Evolutionary conservation across 2,329 filamentous ascomycete species (phyloP), one percentile per base, ranked within the genome.

Genomic region (Aspergillus sclerotialis): DNA sequence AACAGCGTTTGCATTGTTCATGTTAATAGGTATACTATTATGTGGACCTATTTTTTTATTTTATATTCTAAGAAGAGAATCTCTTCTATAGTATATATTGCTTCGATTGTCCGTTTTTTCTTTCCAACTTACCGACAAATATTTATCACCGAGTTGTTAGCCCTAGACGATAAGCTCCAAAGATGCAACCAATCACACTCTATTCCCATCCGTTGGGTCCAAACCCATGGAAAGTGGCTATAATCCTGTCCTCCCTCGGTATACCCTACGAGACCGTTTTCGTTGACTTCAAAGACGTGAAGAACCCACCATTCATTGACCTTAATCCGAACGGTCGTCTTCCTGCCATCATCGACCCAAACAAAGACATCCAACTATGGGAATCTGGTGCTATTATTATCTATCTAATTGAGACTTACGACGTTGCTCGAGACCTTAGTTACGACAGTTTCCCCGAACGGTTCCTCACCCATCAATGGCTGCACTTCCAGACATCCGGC

Each of bases 361-460:
- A 57, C 42, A 60, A 45, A 6, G 44, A 40, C 9, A 39, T 64
- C 29, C 63, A 57, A 0, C 39, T 65, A 1, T 65, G 60, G 60
- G 63, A 67, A 32, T 63, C 61, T 24, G 62, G 62, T 26, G 63
- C 63, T n/a, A 65, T 66, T 13, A 32, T 64, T 33, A 49, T 63
- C 30, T 67, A 66, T 38, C 52, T 67, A 1, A 34, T 65, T 18
- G 62, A 65, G 7, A 48, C 34, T 8, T 65, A 70, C 52, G 67
- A 70, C 45, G 53, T 34, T 5, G 44, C 56, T 0, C 36, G 49
- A 16, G 50, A 52, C 28, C 29, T 68, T 12, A 55, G 48, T 26
- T 67, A 61, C 39, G 7, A 6, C 7, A 10, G 19, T 6, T 7
- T 45, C 3, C 43, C 51, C 4, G 58, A 64, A 23, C 43, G 34